A percentile compares a stretch with the other conserved stretches of the same genome.
Conservation (phyloP, 2,329 filamentous ascomycete genomes). For the Cadophora sp. region DNA sequence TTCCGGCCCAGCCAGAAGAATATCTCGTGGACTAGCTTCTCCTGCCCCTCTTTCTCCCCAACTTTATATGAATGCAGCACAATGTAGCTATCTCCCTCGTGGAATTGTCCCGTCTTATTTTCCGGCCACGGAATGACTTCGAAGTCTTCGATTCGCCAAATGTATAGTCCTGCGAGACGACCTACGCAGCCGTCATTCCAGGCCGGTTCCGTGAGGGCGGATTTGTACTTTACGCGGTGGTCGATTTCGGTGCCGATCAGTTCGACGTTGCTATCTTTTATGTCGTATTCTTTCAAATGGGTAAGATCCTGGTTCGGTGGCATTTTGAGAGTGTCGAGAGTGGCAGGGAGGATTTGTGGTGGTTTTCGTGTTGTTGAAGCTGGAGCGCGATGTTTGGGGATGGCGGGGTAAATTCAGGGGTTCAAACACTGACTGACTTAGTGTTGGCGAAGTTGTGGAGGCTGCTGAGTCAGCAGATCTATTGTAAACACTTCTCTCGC, state of each 20-base stretch:
- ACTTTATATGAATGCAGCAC: slow-evolving; percentile 65
- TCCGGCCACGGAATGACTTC: slow-evolving; percentile 67
- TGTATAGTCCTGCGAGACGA: slow-evolving; percentile 57
- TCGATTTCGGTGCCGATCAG: slow-evolving; percentile 69
- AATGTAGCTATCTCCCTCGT: slow-evolving; percentile 73
- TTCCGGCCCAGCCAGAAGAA: slow-evolving; percentile 74
- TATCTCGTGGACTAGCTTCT: slow-evolving; percentile 64
- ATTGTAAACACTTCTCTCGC: not conserved
- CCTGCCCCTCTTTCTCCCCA: slow-evolving; percentile 51
- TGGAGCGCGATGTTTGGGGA: not conserved
- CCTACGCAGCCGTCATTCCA: slow-evolving; percentile 68
- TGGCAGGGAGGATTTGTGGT: not conserved
- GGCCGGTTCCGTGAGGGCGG: slow-evolving; percentile 68
- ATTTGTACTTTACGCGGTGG: slow-evolving; percentile 72
- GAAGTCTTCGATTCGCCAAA: slow-evolving; percentile 74
- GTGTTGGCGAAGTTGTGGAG: too few species aligned
- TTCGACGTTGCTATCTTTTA: slow-evolving; percentile 73
- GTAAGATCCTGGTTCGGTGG: slow-evolving; percentile 66
- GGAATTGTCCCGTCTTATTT: slow-evolving; percentile 64
- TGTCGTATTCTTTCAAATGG: slow-evolving; percentile 68
- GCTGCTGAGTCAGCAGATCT: not conserved
- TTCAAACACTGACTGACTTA: not conserved
- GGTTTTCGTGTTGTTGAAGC: not conserved
- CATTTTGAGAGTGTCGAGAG: slow-evolving; percentile 49
- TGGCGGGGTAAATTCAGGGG: slow-evolving; percentile 6